Evolutionary conservation across 1,284 basidiomycete species (phyloP).

Genomic region (Anthracocystis walkeri): DNA sequence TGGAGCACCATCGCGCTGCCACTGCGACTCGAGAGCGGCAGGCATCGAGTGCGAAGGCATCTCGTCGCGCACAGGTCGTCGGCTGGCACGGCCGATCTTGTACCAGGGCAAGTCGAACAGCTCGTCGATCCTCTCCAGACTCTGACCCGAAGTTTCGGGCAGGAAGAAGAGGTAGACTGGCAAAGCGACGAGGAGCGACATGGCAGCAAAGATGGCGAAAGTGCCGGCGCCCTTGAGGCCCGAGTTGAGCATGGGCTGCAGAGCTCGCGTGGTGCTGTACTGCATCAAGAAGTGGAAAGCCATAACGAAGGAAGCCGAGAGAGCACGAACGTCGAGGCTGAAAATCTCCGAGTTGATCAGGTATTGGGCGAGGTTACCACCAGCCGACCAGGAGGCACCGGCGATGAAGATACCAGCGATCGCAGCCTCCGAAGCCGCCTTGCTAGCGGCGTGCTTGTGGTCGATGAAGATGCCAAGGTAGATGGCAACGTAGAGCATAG

Average conservation of each 20-base stretch:
- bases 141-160: conserved; percentile 50
- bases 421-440: conserved; percentile 40
- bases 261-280: conserved; percentile 42
- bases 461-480: conserved; percentile 49
- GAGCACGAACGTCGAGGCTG: conserved; percentile 43
- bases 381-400: conserved; percentile 45
- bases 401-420: conserved; percentile 47
- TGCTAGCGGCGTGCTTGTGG: conserved; percentile 27
- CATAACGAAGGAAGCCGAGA: conserved; percentile 50
- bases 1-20: conserved; percentile 8
- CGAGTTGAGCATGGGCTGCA: conserved; percentile 53
- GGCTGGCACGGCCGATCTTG: conserved; percentile 46
- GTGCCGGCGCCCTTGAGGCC: conserved; percentile 43
- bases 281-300: conserved; percentile 49
- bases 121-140: conserved; percentile 51
- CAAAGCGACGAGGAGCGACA: conserved; percentile 35
- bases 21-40: conserved; percentile 44
- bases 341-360: conserved; percentile 53
- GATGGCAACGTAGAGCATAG: conserved; percentile 50
- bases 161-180: conserved; percentile 50
- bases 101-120: conserved; percentile 53
- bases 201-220: conserved; percentile 41
- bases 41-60: conserved; percentile 50
- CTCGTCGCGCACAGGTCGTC: conserved; percentile 43
- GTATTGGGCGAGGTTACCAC: conserved; percentile 53